Base-by-base conservation (phyloP, 2,329 filamentous ascomycete genomes). In the Daldinia sp. region DNA sequence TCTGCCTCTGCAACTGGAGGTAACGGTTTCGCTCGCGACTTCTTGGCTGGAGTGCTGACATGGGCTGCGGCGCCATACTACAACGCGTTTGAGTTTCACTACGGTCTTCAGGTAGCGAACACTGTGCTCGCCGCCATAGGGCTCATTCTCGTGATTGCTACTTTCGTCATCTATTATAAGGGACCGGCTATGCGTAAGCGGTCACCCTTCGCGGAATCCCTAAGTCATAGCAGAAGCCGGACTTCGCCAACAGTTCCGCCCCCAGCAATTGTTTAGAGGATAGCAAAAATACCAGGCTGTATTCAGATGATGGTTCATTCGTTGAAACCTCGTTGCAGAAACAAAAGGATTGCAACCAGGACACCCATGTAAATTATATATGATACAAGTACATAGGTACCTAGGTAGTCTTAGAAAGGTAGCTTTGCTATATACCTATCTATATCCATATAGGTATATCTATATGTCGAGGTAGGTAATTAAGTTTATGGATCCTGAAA, bases 1-100 rank as follows among this genome's bases (percentile, higher is more conserved):
- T 87, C 89, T 0, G 88, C 89, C 9, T 90, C 88, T 0, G 89
- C 89, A 0, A 90, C 88, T 0, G 89, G 89, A 48, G 89, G 89
- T 18, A 91, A 91, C 72, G 89, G 88, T 15, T 90, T 89, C 77
- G 84, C 88, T 28, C 83, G 89, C 69, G 89, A 91, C 73, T 87
- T 91, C 76, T 79, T 91, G 20, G 89, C 89, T 18, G 89, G 89
- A 75, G 79, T 90, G 13, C 81, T 89, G n/a, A 89, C 88, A 1
- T 82, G 90, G 67, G 88, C 85, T 50, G 86, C 88, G 0, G 85
- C 82, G 1, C 89, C 89, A 0, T 83, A 87, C 71, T 88, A 85
- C 75, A 70, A 79, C 18, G 84, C 81, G 33, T 82, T 85, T 64
- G 77, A 79, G 0, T 75, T 76, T 13, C 65, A 75, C 18, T 78